Base-by-base conservation (phyloP, 441 rosid species). In the Aleurites moluccanus region DNA sequence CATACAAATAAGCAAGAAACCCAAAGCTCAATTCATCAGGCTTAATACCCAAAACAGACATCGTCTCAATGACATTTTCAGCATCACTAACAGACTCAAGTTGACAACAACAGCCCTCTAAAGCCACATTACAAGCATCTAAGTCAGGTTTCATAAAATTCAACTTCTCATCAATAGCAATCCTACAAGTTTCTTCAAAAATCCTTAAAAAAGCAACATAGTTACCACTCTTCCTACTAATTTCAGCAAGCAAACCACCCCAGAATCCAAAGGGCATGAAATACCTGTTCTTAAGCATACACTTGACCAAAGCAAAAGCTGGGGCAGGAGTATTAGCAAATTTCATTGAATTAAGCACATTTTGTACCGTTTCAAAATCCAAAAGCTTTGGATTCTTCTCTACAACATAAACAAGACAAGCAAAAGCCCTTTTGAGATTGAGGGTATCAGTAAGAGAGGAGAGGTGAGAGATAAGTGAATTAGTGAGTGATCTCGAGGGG, bases 381-480 rank as follows among this genome's bases (percentile, higher is more conserved):
- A 33, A 33, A 77, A 86, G 69, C 62, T 72, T 73, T 13, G 96
- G 96, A 77, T 82, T 79, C 80, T 90, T 93, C 81, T 89, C 96
- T 56, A 92, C 80, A 21, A 87, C 80, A 69, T 86, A 96, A 70
- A 94, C 89, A 70, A 87, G 86, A 68, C 94, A 91, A 40, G 91
- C 97, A 82, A 93, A 96, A 0, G 99, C 99, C 77, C 99, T 91
- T 81, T 93, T 93, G 82, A 93, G 92, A 71, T 85, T 89, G 75
- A 85, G 95, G 8, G 81, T 81, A 69, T 80, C 88, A 28, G 69
- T 23, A 73, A 83, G n/a, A n/a, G 91, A 84, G 42, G 97, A 84
- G 38, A 96, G 80, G 77, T 89, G 94, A 73, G 83, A 76, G 62
- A 96, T 87, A 55, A 96, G 92, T 45, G 92, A 84, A 71, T 95